Percentiles rank a stretch among this genome's conserved stretches.
These are phyloP conservation scores for Diaporthe australafricana DNA, from an alignment of 2,329 filamentous ascomycete species.

Conservation along the genomic window DNA sequence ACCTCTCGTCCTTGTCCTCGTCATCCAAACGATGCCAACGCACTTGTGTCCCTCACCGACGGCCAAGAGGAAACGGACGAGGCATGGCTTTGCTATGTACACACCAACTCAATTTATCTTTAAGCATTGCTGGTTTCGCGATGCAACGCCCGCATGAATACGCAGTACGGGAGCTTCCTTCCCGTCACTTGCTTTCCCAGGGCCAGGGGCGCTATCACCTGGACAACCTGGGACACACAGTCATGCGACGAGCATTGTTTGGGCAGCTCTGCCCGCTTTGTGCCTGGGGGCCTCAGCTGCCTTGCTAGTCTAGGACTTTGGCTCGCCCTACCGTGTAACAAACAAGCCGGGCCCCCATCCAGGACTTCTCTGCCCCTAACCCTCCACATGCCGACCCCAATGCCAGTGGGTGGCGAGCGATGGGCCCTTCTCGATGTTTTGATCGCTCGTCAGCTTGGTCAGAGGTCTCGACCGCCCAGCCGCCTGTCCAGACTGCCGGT, in stretches of 20 bases:
- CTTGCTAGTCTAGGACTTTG: conserved; percentile 22
- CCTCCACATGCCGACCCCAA: neutral
- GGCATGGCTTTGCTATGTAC: neutral
- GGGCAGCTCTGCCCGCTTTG: neutral
- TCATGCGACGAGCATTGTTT: conserved; percentile 20
- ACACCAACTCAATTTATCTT: neutral
- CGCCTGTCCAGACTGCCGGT: conserved; percentile 7
- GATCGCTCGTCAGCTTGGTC: neutral
- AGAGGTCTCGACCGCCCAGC: neutral
- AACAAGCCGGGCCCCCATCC: conserved; percentile 1
- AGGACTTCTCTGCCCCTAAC: conserved; percentile 21
- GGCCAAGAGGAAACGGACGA: conserved; percentile 1
- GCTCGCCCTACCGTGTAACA: conserved; percentile 3
- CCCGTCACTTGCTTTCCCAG: conserved; percentile 16
- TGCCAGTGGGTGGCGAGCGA: neutral
- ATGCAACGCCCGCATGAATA: conserved; percentile 8
- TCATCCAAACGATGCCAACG: conserved; percentile 22
- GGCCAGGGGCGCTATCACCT: conserved; percentile 8
- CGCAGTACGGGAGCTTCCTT: conserved; percentile 26
- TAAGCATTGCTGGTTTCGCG: neutral
- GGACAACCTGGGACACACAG: conserved; percentile 12
- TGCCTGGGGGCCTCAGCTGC: neutral
- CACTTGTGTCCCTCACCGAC: conserved; percentile 17
- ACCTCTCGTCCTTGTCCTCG: neutral
- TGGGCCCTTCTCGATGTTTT: neutral